Evolutionary conservation across 2,329 filamentous ascomycete species (phyloP), one percentile per base, ranked within the genome.

Genomic region (Hymenoscyphus linearis): DNA sequence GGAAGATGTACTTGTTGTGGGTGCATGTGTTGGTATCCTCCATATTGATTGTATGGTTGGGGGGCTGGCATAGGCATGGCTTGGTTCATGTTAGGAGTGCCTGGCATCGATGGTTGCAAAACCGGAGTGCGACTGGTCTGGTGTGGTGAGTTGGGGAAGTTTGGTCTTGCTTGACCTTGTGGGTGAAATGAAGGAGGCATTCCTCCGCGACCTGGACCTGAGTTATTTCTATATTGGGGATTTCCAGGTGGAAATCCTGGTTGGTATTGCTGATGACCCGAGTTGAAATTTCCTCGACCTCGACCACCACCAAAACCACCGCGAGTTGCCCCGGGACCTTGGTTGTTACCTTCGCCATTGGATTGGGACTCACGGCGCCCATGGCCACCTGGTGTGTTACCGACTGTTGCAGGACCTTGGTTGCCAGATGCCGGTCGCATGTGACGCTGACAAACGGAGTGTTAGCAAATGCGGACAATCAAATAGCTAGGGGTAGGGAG

Each of bases 281-380:
- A 84, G 67, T 79, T 81, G 66, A 82, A 85, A 68, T 84, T 83
- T 67, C 80, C 81, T 70, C 85, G 80, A 44, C 82, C 80, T 63
- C 83, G 81, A 44, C 82, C 82, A 67, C 79, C 79, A 67, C 79
- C 79, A 70, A 78, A 83, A 64, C 79, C 78, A 66, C 82, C 82
- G 65, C 85, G 82, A 77, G 75, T 63, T 50, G 61, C 50, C 75
- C 78, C 73, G 79, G 76, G 70, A 76, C 78, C 66, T 72, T 84
- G 83, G 72, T 82, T 85, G 74, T 81, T 84, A 75, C 87, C 83
- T 66, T 93, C 89, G 73, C 85, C 85, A 66, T 86, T 82, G 25
- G 91, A 96, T 72, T 95, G 91, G 40, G 93, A 97, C 74, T 93
- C 89, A 69, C 91, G 88, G 71, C 93, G 89, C 69, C 91, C 84